phyloP scores from a whole-genome alignment of 1,284 basidiomycete genomes.

The Marasmius sp. region DNA sequence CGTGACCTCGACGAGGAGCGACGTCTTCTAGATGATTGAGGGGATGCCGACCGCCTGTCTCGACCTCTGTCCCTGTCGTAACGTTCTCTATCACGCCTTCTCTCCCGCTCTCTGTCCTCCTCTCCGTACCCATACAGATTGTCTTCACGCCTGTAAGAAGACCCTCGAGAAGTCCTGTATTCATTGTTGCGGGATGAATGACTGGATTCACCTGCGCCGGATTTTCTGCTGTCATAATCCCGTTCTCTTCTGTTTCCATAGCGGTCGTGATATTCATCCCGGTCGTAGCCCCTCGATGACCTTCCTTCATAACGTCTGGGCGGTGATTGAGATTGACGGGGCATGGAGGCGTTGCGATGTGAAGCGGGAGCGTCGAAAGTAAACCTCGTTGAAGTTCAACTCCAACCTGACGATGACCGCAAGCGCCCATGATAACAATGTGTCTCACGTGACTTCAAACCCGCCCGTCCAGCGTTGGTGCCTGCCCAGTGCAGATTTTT shows the following conservation, averaged over 20 bases:
- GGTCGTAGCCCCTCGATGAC: neutral
- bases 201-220: slow-evolving; percentile 8
- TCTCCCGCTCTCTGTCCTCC: slow-evolving; percentile 38
- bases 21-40: slow-evolving; percentile 36
- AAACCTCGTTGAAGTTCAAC: neutral
- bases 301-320: neutral
- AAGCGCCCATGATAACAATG: too few species aligned
- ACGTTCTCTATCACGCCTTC: slow-evolving; percentile 42
- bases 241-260: slow-evolving; percentile 33
- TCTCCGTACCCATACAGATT: slow-evolving; percentile 32
- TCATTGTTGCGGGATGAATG: neutral
- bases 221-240: slow-evolving; percentile 42
- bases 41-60: slow-evolving; percentile 54
- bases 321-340: neutral
- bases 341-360: neutral
- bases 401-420: neutral
- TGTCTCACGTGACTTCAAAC: too few species aligned
- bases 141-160: slow-evolving; percentile 9
- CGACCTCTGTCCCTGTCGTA: slow-evolving; percentile 33
- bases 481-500: too few species aligned
- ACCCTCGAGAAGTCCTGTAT: neutral
- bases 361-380: neutral
- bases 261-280: neutral
- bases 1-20: slow-evolving; percentile 30
- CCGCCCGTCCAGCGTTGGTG: too few species aligned